Evolutionary conservation across 164 flowering plant genomes (phyloP), one percentile per base, ranked within the genome.

Genomic region (Sextonia rubra): DNA sequence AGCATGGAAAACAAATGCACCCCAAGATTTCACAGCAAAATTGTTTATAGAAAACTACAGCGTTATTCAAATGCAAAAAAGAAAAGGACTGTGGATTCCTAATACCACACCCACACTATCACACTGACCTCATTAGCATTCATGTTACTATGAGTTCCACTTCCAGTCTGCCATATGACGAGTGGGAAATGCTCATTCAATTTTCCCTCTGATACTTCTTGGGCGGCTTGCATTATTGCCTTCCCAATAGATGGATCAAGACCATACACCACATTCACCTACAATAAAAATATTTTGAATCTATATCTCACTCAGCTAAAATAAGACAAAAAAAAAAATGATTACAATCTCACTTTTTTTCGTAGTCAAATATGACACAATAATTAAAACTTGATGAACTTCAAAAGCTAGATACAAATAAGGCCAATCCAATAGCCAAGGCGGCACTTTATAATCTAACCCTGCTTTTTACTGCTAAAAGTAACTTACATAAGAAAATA

Each of bases 121-220:
- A 7, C 22, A 44, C 69, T 23, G 52, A 93, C 99, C 99, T 96
- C 99, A 83, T 96, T 96, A 61, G 99, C 98, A 76, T 96, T 96
- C 99, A 96, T 96, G 84, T 93, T 93, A 74, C 97, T 92, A 75
- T 96, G 99, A 66, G 98, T 93, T 61, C 99, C 98, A 84, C 98
- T 93, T 63, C 97, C 98, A 79, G 98, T 96, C 82, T 96, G 99
- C 99, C 99, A 96, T 60, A 96, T 88, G n/a, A 96, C 99, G 69
- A 96, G 93, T 3, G 98, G 99, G 74, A 96, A 96, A 76, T 96
- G 98, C 69, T 96, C 97, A 77, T 89, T 86, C 48, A 93, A 78
- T 75, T 93, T 91, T 72, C 99, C 99, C 71, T 96, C 97, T 0
- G 97, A 85, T 37, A 96, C 99, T 86, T 96, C 99, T 78, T 96